Evolutionary conservation across 176 grass and related monocot genomes (phyloP), one percentile per base, ranked within the genome.

Genomic region (Carex pumila): DNA sequence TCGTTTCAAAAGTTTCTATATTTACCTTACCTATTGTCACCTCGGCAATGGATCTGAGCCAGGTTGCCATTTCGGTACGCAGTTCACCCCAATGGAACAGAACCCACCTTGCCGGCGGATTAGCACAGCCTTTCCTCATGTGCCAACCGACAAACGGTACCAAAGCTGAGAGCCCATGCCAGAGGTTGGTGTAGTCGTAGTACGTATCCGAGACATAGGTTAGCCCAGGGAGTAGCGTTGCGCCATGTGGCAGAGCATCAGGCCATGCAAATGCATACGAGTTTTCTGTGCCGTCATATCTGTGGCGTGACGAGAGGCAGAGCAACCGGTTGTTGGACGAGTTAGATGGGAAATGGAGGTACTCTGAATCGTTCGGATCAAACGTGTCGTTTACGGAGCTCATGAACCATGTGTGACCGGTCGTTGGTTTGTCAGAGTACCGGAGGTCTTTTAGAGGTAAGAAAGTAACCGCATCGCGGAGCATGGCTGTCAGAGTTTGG

Each of bases 111-210:
- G 73, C 80, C 0, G 93, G 91, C 1, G 82, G 10, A 63, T 65
- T 85, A 12, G 45, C 11, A 22, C 93, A 96, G 1, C 67, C 50
- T 12, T 55, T 62, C 57, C 85, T 65, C 58, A 61, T 70, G 80
- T 95, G 85, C 93, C 89, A 92, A 21, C 87, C 83, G 50, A 71
- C 87, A 61, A 91, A 86, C 14, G 93, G 93, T 1, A 86, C 30
- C 8, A 96, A 6, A 2, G 87, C 52, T 0, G 83, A 60, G 56
- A 92, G 60, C 8, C 93, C 93, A 2, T 93, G 91, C 91, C 90
- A 96, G 18, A 93, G 34, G 63, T 96, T 96, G 60, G 0, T 14
- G 76, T 96, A 87, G 73, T 92, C 85, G 61, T 93, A 96, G 52
- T 87, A 82, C 1, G 91, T 93, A 29, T 96, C 93, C 1, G 93